Base-by-base conservation (phyloP, 441 rosid genomes). In the Adansonia gregorii region DNA sequence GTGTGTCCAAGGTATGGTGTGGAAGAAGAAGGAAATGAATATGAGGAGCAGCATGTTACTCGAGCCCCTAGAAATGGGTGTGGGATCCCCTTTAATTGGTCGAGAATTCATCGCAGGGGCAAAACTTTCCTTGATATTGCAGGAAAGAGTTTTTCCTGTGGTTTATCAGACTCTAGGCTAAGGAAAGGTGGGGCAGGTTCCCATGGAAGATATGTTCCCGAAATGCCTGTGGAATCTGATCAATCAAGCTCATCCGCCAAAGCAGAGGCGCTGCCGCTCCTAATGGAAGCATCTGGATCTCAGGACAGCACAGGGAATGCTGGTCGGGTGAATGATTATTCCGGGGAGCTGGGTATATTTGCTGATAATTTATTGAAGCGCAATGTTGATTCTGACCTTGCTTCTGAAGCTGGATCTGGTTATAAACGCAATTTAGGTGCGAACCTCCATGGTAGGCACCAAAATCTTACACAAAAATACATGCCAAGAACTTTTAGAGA, bases 81-180 rank as follows among this genome's bases (percentile, higher is more conserved):
- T 83, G 98, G 99, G 60, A 92, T 94, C 78, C 99, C 98, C 0
- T 94, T 91, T 89, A 96, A 94, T 81, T 96, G 99, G 99, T 96
- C 99, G 8, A 91, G 95, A 74, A 92, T 97, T 83, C 99, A 97
- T 83, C 86, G 92, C 61, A 87, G 93, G 65, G 93, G 99, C 43
- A 97, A 87, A 78, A 93, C 88, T 45, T 85, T 97, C 76, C 94
- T 97, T 1, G 98, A 97, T 84, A 90, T 80, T 81, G 99, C 99
- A 3, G 98, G 99, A 72, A 90, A 95, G 89, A 94, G 98, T 84
- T 89, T 94, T 46, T 92, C 99, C 63, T 97, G 99, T 82, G 99
- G 99, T 73, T 79, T 87, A 78, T 88, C 98, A 31, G 97, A 93
- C 39, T 83, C 93, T 0, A 90, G 86, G 78, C 81, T 85, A 67